phyloP scores from a whole-genome alignment of 176 grass and related monocot genomes.

The Hyparrhenia diplandra region DNA sequence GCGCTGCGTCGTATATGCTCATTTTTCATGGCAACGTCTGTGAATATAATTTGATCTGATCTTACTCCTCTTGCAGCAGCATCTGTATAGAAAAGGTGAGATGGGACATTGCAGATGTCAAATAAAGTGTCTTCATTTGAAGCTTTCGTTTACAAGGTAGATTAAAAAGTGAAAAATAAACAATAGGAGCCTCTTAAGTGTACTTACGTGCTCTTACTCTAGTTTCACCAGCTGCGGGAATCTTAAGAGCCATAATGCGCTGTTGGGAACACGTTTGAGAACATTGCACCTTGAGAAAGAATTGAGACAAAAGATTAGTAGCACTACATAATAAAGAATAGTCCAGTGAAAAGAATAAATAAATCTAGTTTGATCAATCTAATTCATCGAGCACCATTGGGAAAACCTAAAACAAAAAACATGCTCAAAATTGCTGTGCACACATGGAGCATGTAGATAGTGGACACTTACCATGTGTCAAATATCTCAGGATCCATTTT shows the following conservation, averaged over 20 bases:
- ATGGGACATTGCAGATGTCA: not conserved
- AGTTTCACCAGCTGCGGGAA: constrained; percentile 74
- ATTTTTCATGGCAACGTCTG: constrained; percentile 89
- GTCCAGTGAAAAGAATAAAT: not conserved
- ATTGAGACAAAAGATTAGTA: not conserved
- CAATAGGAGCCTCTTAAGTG: not conserved
- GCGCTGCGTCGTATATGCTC: constrained; percentile 80
- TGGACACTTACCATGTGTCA: constrained; percentile 60
- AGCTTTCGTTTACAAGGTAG: not conserved
- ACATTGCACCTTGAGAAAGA: constrained; percentile 77
- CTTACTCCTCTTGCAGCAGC: constrained; percentile 67
- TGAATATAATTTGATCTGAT: constrained; percentile 83
- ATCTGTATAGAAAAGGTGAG: constrained; percentile 41
- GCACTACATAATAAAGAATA: not conserved
- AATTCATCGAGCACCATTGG: not conserved
- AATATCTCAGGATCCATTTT: constrained; percentile 97
- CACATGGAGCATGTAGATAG: not conserved
- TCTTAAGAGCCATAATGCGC: constrained; percentile 74
- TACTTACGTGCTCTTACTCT: constrained; percentile 84
- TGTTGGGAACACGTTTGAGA: constrained; percentile 75
- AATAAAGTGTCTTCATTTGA: not conserved
- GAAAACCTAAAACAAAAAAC: not conserved
- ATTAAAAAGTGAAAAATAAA: not conserved
- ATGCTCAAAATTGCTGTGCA: not conserved
- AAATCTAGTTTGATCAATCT: not conserved